A percentile compares a stretch with the other conserved stretches of the same genome.
phyloP scores from a whole-genome alignment of 495 filamentous ascomycete species.

The Penicillium goetzii region DNA sequence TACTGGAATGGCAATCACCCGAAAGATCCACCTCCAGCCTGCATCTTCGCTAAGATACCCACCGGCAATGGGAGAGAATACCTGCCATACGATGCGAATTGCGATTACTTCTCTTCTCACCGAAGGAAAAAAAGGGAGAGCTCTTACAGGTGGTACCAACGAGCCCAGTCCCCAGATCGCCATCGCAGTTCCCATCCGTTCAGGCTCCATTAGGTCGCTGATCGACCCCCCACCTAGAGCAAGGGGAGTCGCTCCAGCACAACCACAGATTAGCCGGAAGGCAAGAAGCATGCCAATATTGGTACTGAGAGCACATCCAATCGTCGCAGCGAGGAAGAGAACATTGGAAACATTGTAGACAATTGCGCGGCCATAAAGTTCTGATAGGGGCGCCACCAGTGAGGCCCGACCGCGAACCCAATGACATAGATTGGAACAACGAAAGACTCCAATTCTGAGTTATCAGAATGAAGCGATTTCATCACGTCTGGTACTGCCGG shows the following conservation, averaged over 20 bases:
- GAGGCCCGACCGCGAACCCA: not conserved
- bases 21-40: constrained; percentile 9
- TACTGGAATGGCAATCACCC: constrained; percentile 11
- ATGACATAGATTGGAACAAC: constrained; percentile 7
- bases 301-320: constrained; percentile 24
- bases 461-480: constrained; percentile 5
- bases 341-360: constrained; percentile 38
- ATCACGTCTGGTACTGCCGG: constrained; percentile 6
- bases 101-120: not conserved
- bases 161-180: constrained; percentile 1
- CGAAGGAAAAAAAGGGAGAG: not conserved
- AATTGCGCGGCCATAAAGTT: constrained; percentile 38
- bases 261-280: not conserved
- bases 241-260: constrained; percentile 5
- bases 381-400: constrained; percentile 32
- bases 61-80: constrained; percentile 1
- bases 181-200: not conserved
- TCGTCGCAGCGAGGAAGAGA: constrained; percentile 37
- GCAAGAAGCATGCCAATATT: not conserved
- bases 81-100: not conserved
- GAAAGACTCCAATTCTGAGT: not conserved
- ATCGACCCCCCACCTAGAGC: not conserved
- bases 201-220: not conserved
- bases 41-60: not conserved
- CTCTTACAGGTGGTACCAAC: not conserved